Evolutionary conservation across 441 rosid species (phyloP).

Genomic region (Erysimum pusillum): DNA sequence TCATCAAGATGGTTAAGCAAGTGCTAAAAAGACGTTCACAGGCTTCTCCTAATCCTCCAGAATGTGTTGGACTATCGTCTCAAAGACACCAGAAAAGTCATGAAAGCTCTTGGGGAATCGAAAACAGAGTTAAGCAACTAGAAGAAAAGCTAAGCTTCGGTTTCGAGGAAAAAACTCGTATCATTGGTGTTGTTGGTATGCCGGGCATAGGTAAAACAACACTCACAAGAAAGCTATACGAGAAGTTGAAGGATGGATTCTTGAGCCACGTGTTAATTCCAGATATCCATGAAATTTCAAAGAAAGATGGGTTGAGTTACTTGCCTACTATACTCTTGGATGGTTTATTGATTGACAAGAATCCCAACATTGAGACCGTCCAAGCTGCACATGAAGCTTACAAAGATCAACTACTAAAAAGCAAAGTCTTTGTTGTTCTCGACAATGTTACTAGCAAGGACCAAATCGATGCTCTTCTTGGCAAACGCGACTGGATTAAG

Average conservation of each 20-base stretch:
- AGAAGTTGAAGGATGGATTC: not conserved
- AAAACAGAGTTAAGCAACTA: conserved; percentile 16
- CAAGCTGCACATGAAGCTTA: not conserved
- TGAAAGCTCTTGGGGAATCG: conserved; percentile 28
- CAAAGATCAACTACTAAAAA: not conserved
- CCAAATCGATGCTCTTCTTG: conserved; percentile 31
- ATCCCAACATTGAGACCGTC: not conserved
- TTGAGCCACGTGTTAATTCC: not conserved
- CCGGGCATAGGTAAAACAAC: conserved; percentile 43
- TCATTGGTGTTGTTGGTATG: conserved; percentile 41
- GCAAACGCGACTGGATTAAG: conserved; percentile 42
- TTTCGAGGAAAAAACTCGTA: conserved; percentile 24
- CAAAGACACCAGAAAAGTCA: not conserved
- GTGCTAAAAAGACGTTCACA: not conserved
- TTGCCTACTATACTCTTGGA: conserved; percentile 1
- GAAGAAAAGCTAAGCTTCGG: conserved; percentile 26
- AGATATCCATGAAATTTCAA: conserved; percentile 3
- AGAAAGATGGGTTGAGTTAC: not conserved
- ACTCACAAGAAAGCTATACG: not conserved
- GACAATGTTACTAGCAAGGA: conserved; percentile 26
- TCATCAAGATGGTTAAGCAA: conserved; percentile 4
- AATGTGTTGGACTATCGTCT: not conserved
- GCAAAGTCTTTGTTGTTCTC: conserved; percentile 18
- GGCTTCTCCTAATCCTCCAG: not conserved
- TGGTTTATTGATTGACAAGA: not conserved